phyloP scores from a whole-genome alignment of 1,139 yeast species.

The Taphrina communis region DNA sequence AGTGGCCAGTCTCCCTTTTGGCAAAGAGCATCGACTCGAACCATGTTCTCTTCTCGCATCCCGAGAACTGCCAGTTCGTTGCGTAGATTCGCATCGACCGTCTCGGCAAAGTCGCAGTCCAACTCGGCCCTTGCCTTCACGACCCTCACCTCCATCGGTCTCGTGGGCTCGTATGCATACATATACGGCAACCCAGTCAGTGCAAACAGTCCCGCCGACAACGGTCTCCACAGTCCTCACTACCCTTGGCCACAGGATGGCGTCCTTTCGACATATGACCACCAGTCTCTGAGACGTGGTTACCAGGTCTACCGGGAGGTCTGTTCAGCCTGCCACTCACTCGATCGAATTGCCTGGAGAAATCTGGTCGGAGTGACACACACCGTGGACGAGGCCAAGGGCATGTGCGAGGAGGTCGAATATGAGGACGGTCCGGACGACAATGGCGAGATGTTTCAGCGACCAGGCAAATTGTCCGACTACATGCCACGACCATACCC shows the following conservation, averaged over 20 bases:
- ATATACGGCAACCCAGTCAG: slow-evolving; percentile 81
- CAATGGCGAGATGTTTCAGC: slow-evolving; percentile 97
- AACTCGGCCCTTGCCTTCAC: slow-evolving; percentile 47
- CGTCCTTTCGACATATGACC: slow-evolving; percentile 90
- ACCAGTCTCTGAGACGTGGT: slow-evolving; percentile 83
- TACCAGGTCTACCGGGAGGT: slow-evolving; percentile 98
- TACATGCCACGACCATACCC: slow-evolving; percentile 93
- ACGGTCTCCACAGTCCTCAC: slow-evolving; percentile 94
- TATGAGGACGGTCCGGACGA: slow-evolving; percentile 99
- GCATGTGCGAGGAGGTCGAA: slow-evolving; percentile 94
- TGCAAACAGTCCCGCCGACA: slow-evolving; percentile 99
- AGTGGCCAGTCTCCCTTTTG: background rate
- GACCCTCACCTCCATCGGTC: slow-evolving; percentile 47
- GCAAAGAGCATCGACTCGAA: slow-evolving; percentile 10
- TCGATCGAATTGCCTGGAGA: slow-evolving; percentile 97
- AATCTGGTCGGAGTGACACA: slow-evolving; percentile 96
- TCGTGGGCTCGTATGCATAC: slow-evolving; percentile 56
- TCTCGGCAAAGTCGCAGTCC: slow-evolving; percentile 42
- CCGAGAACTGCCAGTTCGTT: slow-evolving; percentile 40
- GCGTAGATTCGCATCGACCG: slow-evolving; percentile 40
- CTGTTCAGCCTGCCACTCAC: slow-evolving; percentile 98
- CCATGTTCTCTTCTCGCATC: slow-evolving; percentile 35
- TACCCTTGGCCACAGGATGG: slow-evolving; percentile 92
- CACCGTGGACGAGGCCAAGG: slow-evolving; percentile 87
- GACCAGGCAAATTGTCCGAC: slow-evolving; percentile 98